phyloP scores from a whole-genome alignment of 2,329 filamentous ascomycete species.

The Sarocladium brachiariae region DNA sequence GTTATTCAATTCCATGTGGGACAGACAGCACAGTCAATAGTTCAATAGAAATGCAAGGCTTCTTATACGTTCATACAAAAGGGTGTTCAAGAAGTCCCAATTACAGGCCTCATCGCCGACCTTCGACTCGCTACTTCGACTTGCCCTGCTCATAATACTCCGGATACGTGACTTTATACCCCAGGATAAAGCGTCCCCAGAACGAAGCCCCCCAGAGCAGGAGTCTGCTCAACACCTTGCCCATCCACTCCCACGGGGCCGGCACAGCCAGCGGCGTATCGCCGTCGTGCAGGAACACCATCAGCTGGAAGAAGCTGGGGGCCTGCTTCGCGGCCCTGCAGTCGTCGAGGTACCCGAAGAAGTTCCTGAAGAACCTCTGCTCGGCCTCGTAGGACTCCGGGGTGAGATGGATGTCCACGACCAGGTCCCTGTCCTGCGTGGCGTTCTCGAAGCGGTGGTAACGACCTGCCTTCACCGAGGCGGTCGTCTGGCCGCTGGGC shows the following conservation, averaged over 20 bases:
- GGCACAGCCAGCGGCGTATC: constrained; percentile 7
- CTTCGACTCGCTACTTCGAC: no score
- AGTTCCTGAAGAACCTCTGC: constrained; percentile 7
- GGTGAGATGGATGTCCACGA: constrained; percentile 5
- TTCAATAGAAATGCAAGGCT: no score
- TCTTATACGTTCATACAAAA: no score
- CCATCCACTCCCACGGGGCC: background rate
- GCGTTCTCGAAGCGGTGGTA: constrained; percentile 8
- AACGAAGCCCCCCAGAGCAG: background rate
- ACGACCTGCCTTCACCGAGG: background rate
- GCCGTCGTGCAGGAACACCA: constrained; percentile 4
- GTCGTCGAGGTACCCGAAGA: constrained; percentile 5
- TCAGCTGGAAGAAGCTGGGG: constrained; percentile 6
- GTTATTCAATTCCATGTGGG: no score
- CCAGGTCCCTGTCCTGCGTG: background rate
- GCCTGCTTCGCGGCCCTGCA: background rate
- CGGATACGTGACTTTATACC: background rate
- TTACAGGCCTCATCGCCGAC: no score
- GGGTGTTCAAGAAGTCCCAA: no score
- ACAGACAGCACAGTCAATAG: no score
- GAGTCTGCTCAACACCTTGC: background rate
- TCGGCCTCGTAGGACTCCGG: constrained; percentile 5
- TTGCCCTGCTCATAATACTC: constrained; percentile 8
- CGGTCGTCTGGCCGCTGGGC: background rate
- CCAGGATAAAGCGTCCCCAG: constrained; percentile 1